Conservation (phyloP, 495 filamentous ascomycete genomes). For the Achaetomiella virescens region DNA sequence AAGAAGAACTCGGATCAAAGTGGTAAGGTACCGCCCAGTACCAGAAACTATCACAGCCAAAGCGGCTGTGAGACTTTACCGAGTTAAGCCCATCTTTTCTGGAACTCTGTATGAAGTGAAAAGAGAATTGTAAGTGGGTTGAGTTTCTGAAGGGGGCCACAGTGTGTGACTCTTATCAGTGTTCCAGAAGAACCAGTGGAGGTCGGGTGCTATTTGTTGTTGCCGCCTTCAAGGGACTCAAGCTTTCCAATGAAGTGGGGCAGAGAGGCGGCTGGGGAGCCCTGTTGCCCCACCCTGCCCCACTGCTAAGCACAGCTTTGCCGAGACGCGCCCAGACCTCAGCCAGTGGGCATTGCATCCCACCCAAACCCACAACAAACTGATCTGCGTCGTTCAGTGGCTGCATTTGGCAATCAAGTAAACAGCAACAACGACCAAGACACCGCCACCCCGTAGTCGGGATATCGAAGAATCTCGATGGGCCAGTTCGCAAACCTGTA, state of each 20-base stretch:
- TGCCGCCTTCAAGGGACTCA: not conserved
- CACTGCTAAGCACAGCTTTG: too few relatives aligned
- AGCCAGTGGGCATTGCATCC: not conserved
- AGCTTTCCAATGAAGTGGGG: not conserved
- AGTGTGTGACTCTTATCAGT: conserved; percentile 1
- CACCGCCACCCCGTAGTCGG: not conserved
- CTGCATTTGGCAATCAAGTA: conserved; percentile 11
- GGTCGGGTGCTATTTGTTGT: not conserved
- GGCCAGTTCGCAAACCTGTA: not conserved
- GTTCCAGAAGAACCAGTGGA: not conserved
- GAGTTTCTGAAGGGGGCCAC: not conserved
- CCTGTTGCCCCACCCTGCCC: too few relatives aligned
- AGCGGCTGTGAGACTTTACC: conserved; percentile 26
- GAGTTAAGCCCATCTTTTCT: conserved; percentile 23
- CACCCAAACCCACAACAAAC: conserved; percentile 8
- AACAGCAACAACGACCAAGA: conserved; percentile 3
- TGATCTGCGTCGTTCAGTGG: not conserved
- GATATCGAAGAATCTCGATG: not conserved
- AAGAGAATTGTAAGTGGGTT: not conserved
- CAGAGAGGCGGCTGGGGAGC: not conserved
- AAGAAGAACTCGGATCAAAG: conserved; percentile 1
- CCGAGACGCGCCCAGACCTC: too few relatives aligned
- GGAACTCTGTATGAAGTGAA: not conserved
- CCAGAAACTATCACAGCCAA: conserved; percentile 22
- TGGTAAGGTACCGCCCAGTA: not conserved